phyloP scores from a whole-genome alignment of 257 asterid genomes.

The Scutellaria barbata region DNA sequence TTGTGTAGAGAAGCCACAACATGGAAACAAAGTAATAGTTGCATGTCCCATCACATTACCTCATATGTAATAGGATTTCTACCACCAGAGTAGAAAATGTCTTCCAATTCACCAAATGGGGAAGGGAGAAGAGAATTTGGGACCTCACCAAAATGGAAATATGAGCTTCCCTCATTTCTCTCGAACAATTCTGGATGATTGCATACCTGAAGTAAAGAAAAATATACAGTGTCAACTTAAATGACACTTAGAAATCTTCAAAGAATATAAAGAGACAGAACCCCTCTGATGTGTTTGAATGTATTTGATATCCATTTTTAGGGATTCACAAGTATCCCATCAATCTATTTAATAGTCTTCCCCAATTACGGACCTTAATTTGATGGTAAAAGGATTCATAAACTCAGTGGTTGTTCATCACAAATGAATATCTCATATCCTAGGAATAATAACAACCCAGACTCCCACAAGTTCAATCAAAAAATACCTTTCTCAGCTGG shows the following conservation, averaged over 20 bases:
- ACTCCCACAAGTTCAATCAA: conserved; percentile 17
- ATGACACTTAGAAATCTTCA: conserved; percentile 8
- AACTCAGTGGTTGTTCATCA: conserved; percentile 19
- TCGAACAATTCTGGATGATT: conserved; percentile 99
- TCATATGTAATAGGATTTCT: conserved; percentile 79
- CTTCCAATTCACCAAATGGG: conserved; percentile 92
- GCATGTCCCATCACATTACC: conserved; percentile 54
- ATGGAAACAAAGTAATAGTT: conserved; percentile 16
- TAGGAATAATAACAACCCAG: conserved; percentile 23
- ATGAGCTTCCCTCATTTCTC: conserved; percentile 96
- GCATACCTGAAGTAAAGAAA: conserved; percentile 69
- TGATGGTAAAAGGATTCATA: neutral
- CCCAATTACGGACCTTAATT: neutral
- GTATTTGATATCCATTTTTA: neutral
- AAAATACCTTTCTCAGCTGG: conserved; percentile 93
- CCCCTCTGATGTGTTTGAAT: conserved; percentile 6
- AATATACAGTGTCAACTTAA: conserved; percentile 10
- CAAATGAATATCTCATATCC: conserved; percentile 6
- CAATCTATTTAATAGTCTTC: conserved; percentile 21
- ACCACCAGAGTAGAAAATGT: conserved; percentile 72
- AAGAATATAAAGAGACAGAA: neutral
- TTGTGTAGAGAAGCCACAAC: neutral
- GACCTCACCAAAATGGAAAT: conserved; percentile 83
- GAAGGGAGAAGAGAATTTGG: conserved; percentile 85
- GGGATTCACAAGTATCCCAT: conserved; percentile 8